Conservation (phyloP, 306 rosid genomes). For the Lathyrus tuberosus region DNA sequence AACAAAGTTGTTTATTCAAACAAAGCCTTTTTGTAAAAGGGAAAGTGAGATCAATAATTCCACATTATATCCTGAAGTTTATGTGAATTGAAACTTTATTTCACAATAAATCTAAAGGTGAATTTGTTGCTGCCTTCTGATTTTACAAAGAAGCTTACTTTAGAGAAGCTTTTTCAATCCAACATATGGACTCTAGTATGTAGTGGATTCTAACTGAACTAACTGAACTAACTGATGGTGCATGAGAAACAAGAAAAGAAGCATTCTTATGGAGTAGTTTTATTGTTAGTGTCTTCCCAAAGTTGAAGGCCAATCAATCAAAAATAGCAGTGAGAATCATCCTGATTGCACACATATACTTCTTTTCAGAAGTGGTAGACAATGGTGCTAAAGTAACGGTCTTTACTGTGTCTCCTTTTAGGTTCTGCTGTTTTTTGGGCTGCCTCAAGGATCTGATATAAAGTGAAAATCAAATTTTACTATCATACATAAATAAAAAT, state of each 20-base stretch:
- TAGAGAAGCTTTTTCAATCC: not conserved
- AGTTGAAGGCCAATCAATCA: not conserved
- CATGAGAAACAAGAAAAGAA: constrained; percentile 20
- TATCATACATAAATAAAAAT: not conserved
- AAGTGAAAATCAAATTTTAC: not conserved
- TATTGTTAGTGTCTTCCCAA: constrained; percentile 1
- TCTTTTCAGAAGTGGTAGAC: not conserved
- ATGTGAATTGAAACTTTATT: not conserved
- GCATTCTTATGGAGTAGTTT: constrained; percentile 10
- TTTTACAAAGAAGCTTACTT: not conserved
- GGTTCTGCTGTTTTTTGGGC: not conserved
- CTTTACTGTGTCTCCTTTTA: not conserved
- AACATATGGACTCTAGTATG: not conserved
- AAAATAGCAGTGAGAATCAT: constrained; percentile 11
- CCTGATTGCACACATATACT: constrained; percentile 6
- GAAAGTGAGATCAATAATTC: constrained; percentile 6
- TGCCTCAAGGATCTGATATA: not conserved
- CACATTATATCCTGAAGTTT: not conserved
- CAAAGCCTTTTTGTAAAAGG: not conserved
- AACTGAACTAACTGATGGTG: not conserved
- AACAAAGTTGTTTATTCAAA: too few species aligned
- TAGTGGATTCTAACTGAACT: not conserved
- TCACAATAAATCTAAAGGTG: not conserved
- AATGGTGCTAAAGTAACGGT: not conserved
- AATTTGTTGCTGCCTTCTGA: constrained; percentile 5